phyloP scores from a whole-genome alignment of 106 monocot genomes.

The Gastrodia elata region DNA sequence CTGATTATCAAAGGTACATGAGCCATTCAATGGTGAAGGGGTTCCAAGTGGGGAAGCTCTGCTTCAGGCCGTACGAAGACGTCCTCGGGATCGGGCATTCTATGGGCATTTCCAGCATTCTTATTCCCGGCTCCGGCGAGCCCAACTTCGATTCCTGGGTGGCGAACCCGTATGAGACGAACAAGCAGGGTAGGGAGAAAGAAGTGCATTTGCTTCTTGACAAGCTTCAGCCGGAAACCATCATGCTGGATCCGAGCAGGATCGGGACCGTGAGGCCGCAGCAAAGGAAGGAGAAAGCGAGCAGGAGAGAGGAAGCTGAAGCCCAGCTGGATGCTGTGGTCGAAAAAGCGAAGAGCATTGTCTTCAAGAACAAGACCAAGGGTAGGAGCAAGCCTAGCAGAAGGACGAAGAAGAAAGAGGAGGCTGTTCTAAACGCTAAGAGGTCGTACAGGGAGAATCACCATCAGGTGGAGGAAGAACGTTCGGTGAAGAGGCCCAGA shows the following conservation, averaged over 20 bases:
- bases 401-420: conserved; percentile 59
- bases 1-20: conserved; percentile 66
- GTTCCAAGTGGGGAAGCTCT: conserved; percentile 58
- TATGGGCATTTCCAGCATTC: conserved; percentile 59
- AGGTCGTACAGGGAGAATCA: conserved; percentile 54
- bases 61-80: conserved; percentile 84
- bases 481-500: conserved; percentile 29
- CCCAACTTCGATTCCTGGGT: conserved; percentile 96
- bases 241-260: conserved; percentile 80
- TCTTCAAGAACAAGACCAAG: conserved; percentile 82
- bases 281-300: conserved; percentile 31
- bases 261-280: conserved; percentile 57
- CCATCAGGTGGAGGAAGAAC: conserved; percentile 14
- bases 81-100: conserved; percentile 84
- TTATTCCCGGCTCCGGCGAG: conserved; percentile 86
- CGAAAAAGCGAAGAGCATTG: conserved; percentile 39
- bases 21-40: conserved; percentile 77
- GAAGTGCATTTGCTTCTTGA: conserved; percentile 74
- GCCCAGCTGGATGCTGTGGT: conserved; percentile 51
- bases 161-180: conserved; percentile 79
- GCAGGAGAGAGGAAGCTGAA: conserved; percentile 43
- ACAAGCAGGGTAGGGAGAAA: conserved; percentile 74
- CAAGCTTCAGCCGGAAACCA: conserved; percentile 86
- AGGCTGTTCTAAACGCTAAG: conserved; percentile 64
- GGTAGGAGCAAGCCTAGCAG: conserved; percentile 93